Evolutionary conservation across 192 early-diverging fungal species (phyloP).

Genomic region (Dissophora globulifera): DNA sequence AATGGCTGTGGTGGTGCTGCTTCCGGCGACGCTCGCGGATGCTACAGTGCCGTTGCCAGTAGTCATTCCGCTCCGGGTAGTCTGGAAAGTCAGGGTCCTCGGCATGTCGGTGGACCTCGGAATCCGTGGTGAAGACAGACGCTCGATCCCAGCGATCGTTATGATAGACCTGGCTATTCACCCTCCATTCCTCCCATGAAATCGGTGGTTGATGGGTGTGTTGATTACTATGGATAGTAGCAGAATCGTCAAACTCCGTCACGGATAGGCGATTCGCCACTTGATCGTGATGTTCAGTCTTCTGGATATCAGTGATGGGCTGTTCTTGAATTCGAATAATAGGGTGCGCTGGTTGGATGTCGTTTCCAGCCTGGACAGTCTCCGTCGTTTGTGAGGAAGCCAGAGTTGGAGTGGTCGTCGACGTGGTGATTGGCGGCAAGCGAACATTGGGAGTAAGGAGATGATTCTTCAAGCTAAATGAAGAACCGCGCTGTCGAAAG

Average conservation of each 20-base stretch:
- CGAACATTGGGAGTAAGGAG: conserved; percentile 6
- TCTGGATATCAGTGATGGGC: background rate
- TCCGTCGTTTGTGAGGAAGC: background rate
- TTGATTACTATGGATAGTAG: too few relatives aligned
- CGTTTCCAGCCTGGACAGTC: background rate
- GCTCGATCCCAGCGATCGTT: conserved; percentile 48
- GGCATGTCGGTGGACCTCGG: conserved; percentile 11
- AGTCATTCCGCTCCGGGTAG: conserved; percentile 48
- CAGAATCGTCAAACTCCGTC: too few relatives aligned
- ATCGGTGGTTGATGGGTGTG: too few relatives aligned
- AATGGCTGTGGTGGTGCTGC: conserved; percentile 11
- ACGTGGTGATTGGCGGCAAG: background rate
- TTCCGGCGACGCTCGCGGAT: conserved; percentile 36
- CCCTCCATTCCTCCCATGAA: conserved; percentile 14
- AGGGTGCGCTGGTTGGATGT: background rate
- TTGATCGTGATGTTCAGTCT: background rate
- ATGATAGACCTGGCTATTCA: conserved; percentile 25
- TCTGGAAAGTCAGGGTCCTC: conserved; percentile 34
- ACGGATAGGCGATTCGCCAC: too few relatives aligned
- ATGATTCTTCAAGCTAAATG: background rate
- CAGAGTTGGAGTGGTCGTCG: background rate
- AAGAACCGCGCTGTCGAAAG: background rate
- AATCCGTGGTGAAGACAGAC: conserved; percentile 25
- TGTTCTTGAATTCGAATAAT: too few relatives aligned
- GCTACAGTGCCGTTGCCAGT: conserved; percentile 39